Conservation (phyloP, 176 grass and related monocot species). For the Ensete ventricosum region DNA sequence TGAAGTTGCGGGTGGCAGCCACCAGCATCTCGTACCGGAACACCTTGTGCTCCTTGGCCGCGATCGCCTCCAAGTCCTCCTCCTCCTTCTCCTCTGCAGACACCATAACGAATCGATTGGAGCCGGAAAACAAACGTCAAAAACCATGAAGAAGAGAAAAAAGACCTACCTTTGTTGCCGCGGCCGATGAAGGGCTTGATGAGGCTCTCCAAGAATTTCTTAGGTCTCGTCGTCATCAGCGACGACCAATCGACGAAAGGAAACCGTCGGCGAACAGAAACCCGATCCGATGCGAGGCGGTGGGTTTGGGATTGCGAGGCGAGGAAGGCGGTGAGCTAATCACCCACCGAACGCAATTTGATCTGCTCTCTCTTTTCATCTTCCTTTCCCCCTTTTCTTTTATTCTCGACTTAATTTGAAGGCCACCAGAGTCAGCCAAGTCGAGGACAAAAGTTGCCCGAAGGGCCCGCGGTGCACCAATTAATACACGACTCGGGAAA, state of each 20-base stretch:
- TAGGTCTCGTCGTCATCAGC: slow-evolving; percentile 26
- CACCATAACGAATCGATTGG: not conserved
- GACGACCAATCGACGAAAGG: not conserved
- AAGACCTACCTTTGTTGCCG: slow-evolving; percentile 13
- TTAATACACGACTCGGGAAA: too few relatives aligned
- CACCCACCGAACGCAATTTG: too few relatives aligned
- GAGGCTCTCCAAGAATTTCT: slow-evolving; percentile 33
- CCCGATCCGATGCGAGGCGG: too few relatives aligned
- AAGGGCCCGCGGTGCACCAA: too few relatives aligned
- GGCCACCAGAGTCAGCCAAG: too few relatives aligned
- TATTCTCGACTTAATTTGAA: too few relatives aligned
- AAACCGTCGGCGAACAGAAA: not conserved
- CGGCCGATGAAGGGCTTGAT: slow-evolving; percentile 28
- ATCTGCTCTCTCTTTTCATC: too few relatives aligned
- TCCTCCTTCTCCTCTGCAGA: slow-evolving; percentile 25
- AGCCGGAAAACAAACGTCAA: not conserved
- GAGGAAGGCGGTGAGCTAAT: too few relatives aligned
- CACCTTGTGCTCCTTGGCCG: slow-evolving; percentile 47
- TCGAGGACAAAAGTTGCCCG: too few relatives aligned
- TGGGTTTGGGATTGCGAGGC: too few relatives aligned
- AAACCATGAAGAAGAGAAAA: too few relatives aligned
- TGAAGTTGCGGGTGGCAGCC: slow-evolving; percentile 41
- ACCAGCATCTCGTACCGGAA: slow-evolving; percentile 46
- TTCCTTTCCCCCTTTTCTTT: too few relatives aligned
- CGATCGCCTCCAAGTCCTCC: slow-evolving; percentile 70